Percentiles rank a stretch among this genome's conserved stretches.
These are phyloP conservation scores for Homolaphlyctis polyrhiza DNA, from an alignment of 371 early-diverging fungal genomes.

Conservation along the genomic window DNA sequence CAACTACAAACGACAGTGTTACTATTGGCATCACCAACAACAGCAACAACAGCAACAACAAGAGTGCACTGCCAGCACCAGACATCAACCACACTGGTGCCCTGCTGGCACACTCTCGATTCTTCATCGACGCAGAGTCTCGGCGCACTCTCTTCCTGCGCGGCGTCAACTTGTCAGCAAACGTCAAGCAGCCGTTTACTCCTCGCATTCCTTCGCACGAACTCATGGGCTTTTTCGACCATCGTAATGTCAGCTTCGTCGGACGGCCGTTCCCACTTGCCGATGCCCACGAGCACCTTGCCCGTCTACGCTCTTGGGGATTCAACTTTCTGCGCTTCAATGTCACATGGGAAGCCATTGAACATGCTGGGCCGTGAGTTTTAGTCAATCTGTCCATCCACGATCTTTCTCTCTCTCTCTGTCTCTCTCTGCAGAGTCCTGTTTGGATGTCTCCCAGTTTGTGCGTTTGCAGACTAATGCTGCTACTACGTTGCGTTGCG, in stretches of 20 bases:
- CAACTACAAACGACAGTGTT: too few species aligned
- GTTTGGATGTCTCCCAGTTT: neutral
- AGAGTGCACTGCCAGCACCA: neutral
- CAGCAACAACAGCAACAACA: neutral
- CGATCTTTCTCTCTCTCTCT: neutral
- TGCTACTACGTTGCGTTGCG: neutral
- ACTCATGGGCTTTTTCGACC: constrained; percentile 28
- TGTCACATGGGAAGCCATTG: constrained; percentile 77
- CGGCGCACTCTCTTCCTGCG: constrained; percentile 18
- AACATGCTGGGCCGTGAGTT: constrained; percentile 37
- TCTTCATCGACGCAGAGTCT: neutral
- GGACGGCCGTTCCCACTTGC: constrained; percentile 73
- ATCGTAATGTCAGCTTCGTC: constrained; percentile 35
- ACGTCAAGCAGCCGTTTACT: constrained; percentile 36
- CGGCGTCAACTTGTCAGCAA: constrained; percentile 43
- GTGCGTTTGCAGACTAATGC: neutral
- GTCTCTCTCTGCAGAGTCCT: neutral
- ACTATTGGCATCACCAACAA: neutral
- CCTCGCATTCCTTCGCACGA: constrained; percentile 43
- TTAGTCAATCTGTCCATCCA: too few species aligned
- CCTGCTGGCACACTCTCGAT: neutral
- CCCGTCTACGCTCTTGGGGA: constrained; percentile 67
- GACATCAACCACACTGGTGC: neutral
- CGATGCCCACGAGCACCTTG: constrained; percentile 79
- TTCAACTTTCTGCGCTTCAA: constrained; percentile 72